Percentiles rank a stretch among this genome's conserved stretches.
These are phyloP conservation scores for Rhazya stricta DNA, from an alignment of 257 asterid species.

Conservation along the genomic window DNA sequence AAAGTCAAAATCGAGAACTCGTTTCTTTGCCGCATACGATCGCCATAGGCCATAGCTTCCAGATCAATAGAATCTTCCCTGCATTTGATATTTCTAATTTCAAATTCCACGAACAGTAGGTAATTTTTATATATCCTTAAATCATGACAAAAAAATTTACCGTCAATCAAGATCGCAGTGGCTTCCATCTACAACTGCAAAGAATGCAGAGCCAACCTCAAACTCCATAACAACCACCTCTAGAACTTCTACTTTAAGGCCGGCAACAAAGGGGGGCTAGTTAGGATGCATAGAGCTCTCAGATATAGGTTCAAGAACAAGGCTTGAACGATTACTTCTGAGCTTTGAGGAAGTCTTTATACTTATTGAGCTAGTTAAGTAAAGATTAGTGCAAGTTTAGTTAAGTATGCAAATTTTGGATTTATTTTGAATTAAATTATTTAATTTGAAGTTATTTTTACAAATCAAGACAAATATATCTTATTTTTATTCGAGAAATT, in stretches of 20 bases:
- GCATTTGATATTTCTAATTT: not conserved
- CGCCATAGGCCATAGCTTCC: slow-evolving; percentile 2
- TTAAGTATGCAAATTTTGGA: too few species aligned
- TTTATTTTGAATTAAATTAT: too few species aligned
- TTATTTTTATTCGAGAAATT: too few species aligned
- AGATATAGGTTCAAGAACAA: slow-evolving; percentile 77
- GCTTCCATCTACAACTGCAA: slow-evolving; percentile 69
- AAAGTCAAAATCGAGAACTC: too few species aligned
- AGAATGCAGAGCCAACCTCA: slow-evolving; percentile 74
- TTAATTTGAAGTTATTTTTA: too few species aligned
- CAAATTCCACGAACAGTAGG: not conserved
- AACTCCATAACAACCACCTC: slow-evolving; percentile 50
- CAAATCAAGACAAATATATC: too few species aligned
- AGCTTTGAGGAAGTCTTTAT: slow-evolving; percentile 21
- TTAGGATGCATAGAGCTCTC: slow-evolving; percentile 82
- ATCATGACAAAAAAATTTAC: not conserved
- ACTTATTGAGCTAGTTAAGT: too few species aligned
- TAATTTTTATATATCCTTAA: not conserved
- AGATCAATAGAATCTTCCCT: slow-evolving; percentile 8
- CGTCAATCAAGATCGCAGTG: slow-evolving; percentile 27
- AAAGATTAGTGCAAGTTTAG: too few species aligned
- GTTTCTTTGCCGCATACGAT: not conserved
- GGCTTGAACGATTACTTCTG: too few species aligned
- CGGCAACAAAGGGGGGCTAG: slow-evolving; percentile 94
- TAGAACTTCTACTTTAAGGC: slow-evolving; percentile 84